Base-by-base conservation (phyloP, 164 flowering plant genomes). In the Euptelea pleiosperma region DNA sequence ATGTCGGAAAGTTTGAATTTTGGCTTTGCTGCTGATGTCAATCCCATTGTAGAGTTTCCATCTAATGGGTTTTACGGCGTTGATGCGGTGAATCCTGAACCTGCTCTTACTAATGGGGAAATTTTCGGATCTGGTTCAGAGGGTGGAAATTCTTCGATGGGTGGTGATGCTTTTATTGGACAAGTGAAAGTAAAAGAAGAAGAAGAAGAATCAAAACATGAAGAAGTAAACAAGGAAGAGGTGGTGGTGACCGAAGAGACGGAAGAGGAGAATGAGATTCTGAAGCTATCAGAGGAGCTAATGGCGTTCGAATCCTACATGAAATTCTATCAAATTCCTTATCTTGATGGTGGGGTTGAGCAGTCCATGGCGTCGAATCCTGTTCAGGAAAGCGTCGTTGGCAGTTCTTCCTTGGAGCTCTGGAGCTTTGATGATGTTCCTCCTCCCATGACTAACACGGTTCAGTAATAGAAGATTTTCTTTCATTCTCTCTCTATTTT, bases 301-400 rank as follows among this genome's bases (percentile, higher is more conserved):
- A 78, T 79, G 83, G 93, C 85, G 4, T 89, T 73, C 31, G 98
- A 91, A 63, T 59, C 77, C 1, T 76, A 45, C 59, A 86, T 91
- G 88, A 85, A 77, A 63, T 87, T 91, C 48, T 84, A 81, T 52
- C 82, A 87, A 60, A 74, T 84, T 35, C 92, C 94, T 7, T 85
- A 83, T 60, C 69, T 79, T 24, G 94, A 78, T 16, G 92, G 92
- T 41, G 30, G 52, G 33, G 26, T n/a, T 12, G 58, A 62, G 37
- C 62, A 58, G 1, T 7, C 35, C 8, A 41, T 61, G 47, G 60
- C 29, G 35, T 48, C 64, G 14, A 57, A 49, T 45, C 16, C 69
- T 28, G 66, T 61, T 10, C 79, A 75, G 62, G 90, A 79, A 10
- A 67, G 42, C 24, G 63, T 54, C 0, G 69, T 72, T 0, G 89